Conservation (phyloP, 257 asterid species). For the Dorcoceras hygrometricum region DNA sequence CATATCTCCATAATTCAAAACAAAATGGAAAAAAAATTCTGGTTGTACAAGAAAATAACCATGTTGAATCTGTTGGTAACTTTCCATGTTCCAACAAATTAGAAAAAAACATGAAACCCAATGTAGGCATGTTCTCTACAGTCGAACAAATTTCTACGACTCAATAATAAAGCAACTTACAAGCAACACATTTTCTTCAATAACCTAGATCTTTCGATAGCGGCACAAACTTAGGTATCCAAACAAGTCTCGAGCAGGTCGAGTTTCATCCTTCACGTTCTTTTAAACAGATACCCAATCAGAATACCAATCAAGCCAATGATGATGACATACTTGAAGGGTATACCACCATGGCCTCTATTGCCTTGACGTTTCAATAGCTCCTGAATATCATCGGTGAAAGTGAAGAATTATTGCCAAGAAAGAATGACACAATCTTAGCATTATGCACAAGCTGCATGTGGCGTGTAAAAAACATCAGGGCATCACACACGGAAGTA, state of each 20-base stretch:
- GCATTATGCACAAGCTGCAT: background rate
- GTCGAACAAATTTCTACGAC: constrained; percentile 46
- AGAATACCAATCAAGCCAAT: constrained; percentile 70
- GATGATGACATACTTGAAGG: constrained; percentile 62
- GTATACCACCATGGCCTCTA: constrained; percentile 55
- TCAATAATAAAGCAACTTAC: constrained; percentile 37
- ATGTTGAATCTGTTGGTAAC: constrained; percentile 41
- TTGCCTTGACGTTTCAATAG: constrained; percentile 59
- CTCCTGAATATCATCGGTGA: constrained; percentile 43
- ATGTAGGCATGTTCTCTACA: constrained; percentile 37
- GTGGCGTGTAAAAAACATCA: background rate
- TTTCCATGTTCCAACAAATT: constrained; percentile 40
- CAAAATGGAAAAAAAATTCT: background rate
- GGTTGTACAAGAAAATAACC: too few species aligned
- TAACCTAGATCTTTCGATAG: constrained; percentile 35
- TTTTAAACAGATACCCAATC: constrained; percentile 81
- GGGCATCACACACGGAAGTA: background rate
- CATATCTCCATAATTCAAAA: background rate
- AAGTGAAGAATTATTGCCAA: constrained; percentile 12
- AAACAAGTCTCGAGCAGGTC: constrained; percentile 13
- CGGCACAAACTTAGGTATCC: constrained; percentile 25
- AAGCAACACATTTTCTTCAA: constrained; percentile 32
- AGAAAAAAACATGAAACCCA: constrained; percentile 44
- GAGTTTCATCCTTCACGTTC: constrained; percentile 33
- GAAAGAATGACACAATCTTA: background rate